Evolutionary conservation across 768 basidiomycete species (phyloP).

Genomic region (Hortiboletus flavorubellus): DNA sequence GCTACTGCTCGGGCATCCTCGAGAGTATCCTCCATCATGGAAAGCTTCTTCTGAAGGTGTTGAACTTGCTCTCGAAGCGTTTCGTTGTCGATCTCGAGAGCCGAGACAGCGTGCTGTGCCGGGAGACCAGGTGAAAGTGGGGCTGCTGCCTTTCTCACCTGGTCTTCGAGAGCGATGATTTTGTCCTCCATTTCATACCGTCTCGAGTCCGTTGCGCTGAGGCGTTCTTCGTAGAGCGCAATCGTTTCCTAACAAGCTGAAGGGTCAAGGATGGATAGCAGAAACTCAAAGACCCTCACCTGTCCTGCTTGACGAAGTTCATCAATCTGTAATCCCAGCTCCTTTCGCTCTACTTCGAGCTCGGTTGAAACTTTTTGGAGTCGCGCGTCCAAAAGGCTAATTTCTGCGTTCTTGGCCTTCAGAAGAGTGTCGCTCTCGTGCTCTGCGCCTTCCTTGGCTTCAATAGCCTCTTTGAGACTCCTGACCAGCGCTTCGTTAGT

Average conservation of each 20-base stretch:
- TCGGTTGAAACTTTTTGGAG: constrained; percentile 45
- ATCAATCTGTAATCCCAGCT: constrained; percentile 72
- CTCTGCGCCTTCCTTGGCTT: constrained; percentile 48
- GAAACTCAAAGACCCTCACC: constrained; percentile 39
- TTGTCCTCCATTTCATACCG: constrained; percentile 77
- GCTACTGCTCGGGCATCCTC: constrained; percentile 70
- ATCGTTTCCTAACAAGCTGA: constrained; percentile 72
- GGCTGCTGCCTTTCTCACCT: constrained; percentile 31
- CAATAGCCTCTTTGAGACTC: constrained; percentile 51
- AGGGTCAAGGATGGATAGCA: background rate
- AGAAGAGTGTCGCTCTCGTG: constrained; percentile 49
- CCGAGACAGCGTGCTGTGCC: constrained; percentile 52
- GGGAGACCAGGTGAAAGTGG: constrained; percentile 35
- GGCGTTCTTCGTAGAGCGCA: constrained; percentile 87
- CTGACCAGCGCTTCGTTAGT: constrained; percentile 42
- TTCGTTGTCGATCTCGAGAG: constrained; percentile 93
- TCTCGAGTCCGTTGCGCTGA: constrained; percentile 64
- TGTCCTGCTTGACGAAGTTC: constrained; percentile 87
- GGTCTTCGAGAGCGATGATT: constrained; percentile 56
- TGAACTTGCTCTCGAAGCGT: constrained; percentile 85
- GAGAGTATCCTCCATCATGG: constrained; percentile 75
- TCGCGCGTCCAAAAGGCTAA: constrained; percentile 49
- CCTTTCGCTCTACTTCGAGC: constrained; percentile 56
- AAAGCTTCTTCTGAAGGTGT: constrained; percentile 77
- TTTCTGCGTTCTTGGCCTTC: constrained; percentile 57